Evolutionary conservation across 805 yeast species (phyloP), one percentile per base, ranked within the genome.

Genomic region (Schizosaccharomyces lindneri): DNA sequence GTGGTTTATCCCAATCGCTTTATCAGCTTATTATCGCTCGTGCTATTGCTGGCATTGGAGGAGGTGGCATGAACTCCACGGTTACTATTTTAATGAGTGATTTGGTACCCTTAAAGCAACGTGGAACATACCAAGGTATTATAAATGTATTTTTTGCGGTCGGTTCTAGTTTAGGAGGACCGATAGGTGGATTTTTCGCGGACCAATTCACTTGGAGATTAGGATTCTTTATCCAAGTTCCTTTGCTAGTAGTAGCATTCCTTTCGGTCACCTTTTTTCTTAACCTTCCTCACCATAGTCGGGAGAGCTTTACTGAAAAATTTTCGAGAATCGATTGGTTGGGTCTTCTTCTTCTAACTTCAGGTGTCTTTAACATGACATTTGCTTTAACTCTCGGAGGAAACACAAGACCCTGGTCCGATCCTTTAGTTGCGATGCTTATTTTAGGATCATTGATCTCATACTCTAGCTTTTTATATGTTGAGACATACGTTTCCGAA

Each of bases 21-120:
- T 24, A 27, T 17, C 59, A 62, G 48, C 63, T 67, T n/a, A 65
- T 67, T 2, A 48, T 43, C 43, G 69, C 68, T 0, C 75, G 95
- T 66, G 82, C 86, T 64, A 75, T 87, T 61, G 82, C 94, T 31
- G 96, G 96, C 21, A 78, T 85, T 62, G 95, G 95, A 13, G 95
- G 95, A n/a, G 93, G 95, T 5, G 95, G 95, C 0, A 78, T 87
- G 67, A 80, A 83, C 61, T 77, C 89, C 0, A 73, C 87, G 65
- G 79, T 86, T 19, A 82, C 95, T 5, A 84, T 87, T 63, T 77
- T 88, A 2, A 78, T 84, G 66, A 80, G 86, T 32, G 95, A 87
- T 70, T 73, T 86, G 59, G 82, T 88, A 32, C 82, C 93, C 1
- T 63, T 84, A 64, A 76, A 93, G 62, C 80, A 83, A 55, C 75